A percentile compares a stretch with the other conserved stretches of the same genome.
Evolutionary conservation across 2,329 filamentous ascomycete species (phyloP).

Genomic region (Ophiocordyceps australis): DNA sequence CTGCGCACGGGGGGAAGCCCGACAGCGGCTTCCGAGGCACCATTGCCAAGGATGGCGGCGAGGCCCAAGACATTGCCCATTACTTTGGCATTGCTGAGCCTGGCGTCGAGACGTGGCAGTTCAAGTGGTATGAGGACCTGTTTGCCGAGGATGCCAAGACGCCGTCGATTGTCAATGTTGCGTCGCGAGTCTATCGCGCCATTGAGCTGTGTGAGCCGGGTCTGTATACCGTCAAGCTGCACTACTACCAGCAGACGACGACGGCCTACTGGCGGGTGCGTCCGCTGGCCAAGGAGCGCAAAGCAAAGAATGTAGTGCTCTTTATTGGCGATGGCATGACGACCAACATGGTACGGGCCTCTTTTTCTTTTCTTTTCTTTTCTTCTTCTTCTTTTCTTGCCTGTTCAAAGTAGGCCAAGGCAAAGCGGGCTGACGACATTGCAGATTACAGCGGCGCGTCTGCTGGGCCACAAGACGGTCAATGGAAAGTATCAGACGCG

Average conservation of each 20-base stretch:
- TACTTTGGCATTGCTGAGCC: conserved; percentile 58
- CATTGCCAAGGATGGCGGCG: conserved; percentile 44
- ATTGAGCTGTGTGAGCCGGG: conserved; percentile 64
- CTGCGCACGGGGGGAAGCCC: conserved; percentile 47
- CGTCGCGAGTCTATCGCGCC: conserved; percentile 60
- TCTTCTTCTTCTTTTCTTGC: no score
- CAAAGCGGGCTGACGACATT: not conserved
- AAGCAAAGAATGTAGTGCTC: conserved; percentile 70
- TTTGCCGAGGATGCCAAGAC: conserved; percentile 56
- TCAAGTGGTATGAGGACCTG: conserved; percentile 71
- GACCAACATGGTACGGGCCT: conserved; percentile 41
- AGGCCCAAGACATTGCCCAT: conserved; percentile 34
- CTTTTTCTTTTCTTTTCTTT: no score
- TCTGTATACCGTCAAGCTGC: conserved; percentile 58
- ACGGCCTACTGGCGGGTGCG: conserved; percentile 63
- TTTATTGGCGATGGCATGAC: conserved; percentile 66
- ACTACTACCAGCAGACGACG: conserved; percentile 58
- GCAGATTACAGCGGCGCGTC: conserved; percentile 54
- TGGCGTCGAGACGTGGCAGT: conserved; percentile 62
- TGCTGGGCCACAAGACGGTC: conserved; percentile 66
- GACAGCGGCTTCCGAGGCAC: conserved; percentile 62
- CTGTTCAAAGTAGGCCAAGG: no score
- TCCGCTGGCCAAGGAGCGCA: conserved; percentile 48
- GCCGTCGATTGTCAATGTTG: conserved; percentile 60
- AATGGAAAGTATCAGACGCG: conserved; percentile 68